Percentiles rank a stretch among this genome's conserved stretches.
phyloP scores from a whole-genome alignment of 148 eudicot genomes.

The Chenopodium suecicum region DNA sequence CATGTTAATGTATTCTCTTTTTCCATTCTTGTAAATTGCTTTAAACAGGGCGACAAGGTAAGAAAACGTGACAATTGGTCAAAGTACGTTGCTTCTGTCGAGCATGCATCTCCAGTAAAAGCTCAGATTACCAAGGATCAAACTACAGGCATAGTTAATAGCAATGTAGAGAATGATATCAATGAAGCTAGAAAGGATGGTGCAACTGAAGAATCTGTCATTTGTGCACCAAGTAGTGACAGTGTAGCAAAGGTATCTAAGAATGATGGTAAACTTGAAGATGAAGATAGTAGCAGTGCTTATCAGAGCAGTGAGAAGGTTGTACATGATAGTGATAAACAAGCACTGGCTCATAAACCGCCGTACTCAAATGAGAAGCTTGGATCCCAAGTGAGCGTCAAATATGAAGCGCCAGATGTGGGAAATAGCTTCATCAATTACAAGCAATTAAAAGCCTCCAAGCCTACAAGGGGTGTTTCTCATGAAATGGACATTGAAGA shows the following conservation, averaged over 20 bases:
- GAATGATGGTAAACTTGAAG: constrained; percentile 18
- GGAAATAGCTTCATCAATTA: constrained; percentile 5
- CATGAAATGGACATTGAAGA: constrained; percentile 22
- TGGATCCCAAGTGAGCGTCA: constrained; percentile 22
- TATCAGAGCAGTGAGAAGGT: constrained; percentile 23
- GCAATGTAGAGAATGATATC: constrained; percentile 22
- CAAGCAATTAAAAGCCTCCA: constrained; percentile 26
- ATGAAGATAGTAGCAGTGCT: constrained; percentile 17
- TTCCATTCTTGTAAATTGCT: neutral
- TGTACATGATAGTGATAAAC: constrained; percentile 24
- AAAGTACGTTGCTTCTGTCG: constrained; percentile 49
- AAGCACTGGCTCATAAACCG: constrained; percentile 25
- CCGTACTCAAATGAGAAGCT: constrained; percentile 20
- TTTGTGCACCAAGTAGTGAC: constrained; percentile 27
- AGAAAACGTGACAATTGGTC: constrained; percentile 87
- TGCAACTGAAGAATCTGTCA: constrained; percentile 21
- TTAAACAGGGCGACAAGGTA: constrained; percentile 62
- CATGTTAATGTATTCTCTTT: neutral
- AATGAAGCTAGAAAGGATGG: constrained; percentile 24
- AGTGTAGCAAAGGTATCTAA: constrained; percentile 15
- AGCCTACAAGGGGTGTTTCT: constrained; percentile 24
- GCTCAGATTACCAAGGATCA: constrained; percentile 28
- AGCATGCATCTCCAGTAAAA: constrained; percentile 27
- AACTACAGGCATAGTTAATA: constrained; percentile 16
- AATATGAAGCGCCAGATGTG: constrained; percentile 13